These are phyloP conservation scores for Moesziomyces sp. DNA, from an alignment of 1,284 basidiomycete genomes.

Conservation along the genomic window DNA sequence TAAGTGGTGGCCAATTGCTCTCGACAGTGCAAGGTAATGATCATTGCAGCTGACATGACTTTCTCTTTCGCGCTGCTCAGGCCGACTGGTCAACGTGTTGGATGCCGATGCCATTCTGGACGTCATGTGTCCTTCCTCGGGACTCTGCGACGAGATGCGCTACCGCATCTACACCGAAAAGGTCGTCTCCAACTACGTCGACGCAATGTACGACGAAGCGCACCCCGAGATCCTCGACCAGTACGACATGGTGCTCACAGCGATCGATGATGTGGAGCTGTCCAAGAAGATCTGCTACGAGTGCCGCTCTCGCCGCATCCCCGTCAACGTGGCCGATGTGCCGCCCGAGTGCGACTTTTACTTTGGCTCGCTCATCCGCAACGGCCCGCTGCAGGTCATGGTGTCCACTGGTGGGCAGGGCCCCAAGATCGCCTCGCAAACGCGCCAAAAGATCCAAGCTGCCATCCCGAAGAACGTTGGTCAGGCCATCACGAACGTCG, in stretches of 20 bases:
- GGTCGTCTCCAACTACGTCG: conserved; percentile 52
- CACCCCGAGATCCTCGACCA: conserved; percentile 23
- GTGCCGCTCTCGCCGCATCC: conserved; percentile 78
- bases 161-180: conserved; percentile 55
- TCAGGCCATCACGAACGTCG: conserved; percentile 83
- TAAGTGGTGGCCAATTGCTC: conserved; percentile 3
- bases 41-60: not conserved
- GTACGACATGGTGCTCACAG: conserved; percentile 89
- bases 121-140: conserved; percentile 60
- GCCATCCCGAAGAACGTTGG: conserved; percentile 80
- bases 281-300: conserved; percentile 78
- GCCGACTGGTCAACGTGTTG: conserved; percentile 64
- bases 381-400: conserved; percentile 92
- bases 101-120: conserved; percentile 65
- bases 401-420: conserved; percentile 94
- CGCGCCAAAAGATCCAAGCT: conserved; percentile 78
- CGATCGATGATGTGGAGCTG: conserved; percentile 84
- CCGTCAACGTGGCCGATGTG: conserved; percentile 96
- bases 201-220: conserved; percentile 65
- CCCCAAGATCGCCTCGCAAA: conserved; percentile 87
- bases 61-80: conserved; percentile 6
- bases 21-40: no score
- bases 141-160: conserved; percentile 62
- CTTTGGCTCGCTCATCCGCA: conserved; percentile 91
- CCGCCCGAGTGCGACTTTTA: conserved; percentile 92